Base-by-base conservation (phyloP, 192 early-diverging fungal genomes). In the Entomortierella lignicola region DNA sequence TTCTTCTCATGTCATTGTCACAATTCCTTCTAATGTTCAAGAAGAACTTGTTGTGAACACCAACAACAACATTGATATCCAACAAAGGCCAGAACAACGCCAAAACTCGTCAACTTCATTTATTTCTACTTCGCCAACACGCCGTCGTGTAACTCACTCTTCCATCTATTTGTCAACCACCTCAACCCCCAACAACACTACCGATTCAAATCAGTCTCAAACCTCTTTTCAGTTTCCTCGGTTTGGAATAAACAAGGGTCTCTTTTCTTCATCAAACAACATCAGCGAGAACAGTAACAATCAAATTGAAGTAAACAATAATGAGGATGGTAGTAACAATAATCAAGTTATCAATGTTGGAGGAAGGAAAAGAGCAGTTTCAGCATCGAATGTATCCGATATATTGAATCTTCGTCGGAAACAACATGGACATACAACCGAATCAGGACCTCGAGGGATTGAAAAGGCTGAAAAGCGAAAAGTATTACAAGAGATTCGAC, bases 401-500 rank as follows among this genome's bases (percentile, higher is more conserved):
- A 50, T 79, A 43, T 56, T 63, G 6, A 61, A 69, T 31, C 51
- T 79, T 42, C 75, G 68, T 20, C 75, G 67, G 10, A 79, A 69
- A 39, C 74, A 69, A 21, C 61, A 54, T 31, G 67, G 67, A 11
- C 51, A 79, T n/a, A 79, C 63, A 0, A 79, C 75, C 2, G 23
- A 54, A 17, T 64, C 62, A 2, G 75, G 75, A 0, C 75, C 75
- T 7, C 31, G 75, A 41, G 75, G 52, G 52, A 79, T 79, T 32
- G 54, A 59, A 70, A 60, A 47, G 65, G 57, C 66, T 0, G 67
- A 79, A 43, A 65, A 65, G 31, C 75, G 42, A 47, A 48, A 55
- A 11, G 63, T 79, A 13, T 29, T 79, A 63, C 29, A 55, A 42
- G 75, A 69, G 55, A 79, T 79, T 39, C 66, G 75, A 20, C 75